Base-by-base conservation (phyloP, 2,329 filamentous ascomycete species). In the Dactylonectria estremocensis region DNA sequence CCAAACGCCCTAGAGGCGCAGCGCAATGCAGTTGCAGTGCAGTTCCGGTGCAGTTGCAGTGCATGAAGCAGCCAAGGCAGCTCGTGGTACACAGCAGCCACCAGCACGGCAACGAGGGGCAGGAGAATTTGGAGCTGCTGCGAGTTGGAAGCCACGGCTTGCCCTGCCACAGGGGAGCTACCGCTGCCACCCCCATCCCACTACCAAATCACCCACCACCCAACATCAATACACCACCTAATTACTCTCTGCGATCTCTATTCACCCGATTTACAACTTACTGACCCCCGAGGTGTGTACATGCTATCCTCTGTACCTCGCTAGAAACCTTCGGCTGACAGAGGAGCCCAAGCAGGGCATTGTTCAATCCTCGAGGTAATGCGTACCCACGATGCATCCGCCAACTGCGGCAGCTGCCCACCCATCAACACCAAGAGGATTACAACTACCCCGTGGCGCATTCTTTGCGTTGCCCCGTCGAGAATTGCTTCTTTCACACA, bases 401-500 rank as follows among this genome's bases (percentile, higher is more conserved):
- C 40, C 40, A 18, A 14, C 40, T 43, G 40, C 40, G 16, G 40
- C 40, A n/a, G 8, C 6, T n/a, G 16, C 8, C 40, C 40, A 43
- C 14, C 40, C 40, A 43, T n/a, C 40, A n/a, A 43, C 40, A 14
- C 40, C 5, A 16, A 35, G 10, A 20, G 37, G 16, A 40, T 28
- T 40, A 48, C 33, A 28, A 49, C 43, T 56, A n/a, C 40, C 14
- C 40, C 24, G 7, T 43, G 16, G 40, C 40, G 16, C 40, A 31
- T 48, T 33, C n/a, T 22, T 35, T 7, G 24, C 35, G 45, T 48
- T 56, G 35, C 54, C 43, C 49, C 49, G 61, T 63, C 58, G 48
- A 55, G 65, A 70, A 56, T 69, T 72, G 68, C 52, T 68, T 72
- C 66, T 60, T 72, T 69, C 33, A 71, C 52, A 43, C 58, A 35